Evolutionary conservation across 1,284 basidiomycete species (phyloP).

Genomic region (Puccinia polysora): DNA sequence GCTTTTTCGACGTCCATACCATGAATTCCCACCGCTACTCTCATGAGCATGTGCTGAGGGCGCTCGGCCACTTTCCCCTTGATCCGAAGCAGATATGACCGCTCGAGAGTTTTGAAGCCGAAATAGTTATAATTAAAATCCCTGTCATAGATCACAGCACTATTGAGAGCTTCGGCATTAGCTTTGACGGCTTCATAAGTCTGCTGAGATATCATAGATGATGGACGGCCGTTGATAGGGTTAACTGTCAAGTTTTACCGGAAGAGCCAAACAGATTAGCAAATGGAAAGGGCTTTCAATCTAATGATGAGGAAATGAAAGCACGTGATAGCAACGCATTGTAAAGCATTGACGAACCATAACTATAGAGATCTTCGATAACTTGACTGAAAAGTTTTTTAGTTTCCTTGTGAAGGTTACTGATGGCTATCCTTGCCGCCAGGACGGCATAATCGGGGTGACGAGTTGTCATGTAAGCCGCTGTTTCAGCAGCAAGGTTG

Average conservation of each 20-base stretch:
- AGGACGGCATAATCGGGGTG: constrained; percentile 98
- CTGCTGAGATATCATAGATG: constrained; percentile 87
- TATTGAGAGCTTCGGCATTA: constrained; percentile 79
- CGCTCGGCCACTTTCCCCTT: constrained; percentile 93
- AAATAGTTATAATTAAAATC: constrained; percentile 96
- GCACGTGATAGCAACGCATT: neutral
- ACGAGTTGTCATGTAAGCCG: constrained; percentile 86
- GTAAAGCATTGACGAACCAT: constrained; percentile 60
- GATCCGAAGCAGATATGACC: constrained; percentile 91
- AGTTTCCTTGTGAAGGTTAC: constrained; percentile 98
- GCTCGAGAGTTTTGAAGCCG: constrained; percentile 98
- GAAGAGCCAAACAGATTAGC: no score
- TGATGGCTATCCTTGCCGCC: constrained; percentile 96
- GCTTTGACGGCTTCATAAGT: constrained; percentile 78
- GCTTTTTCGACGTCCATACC: constrained; percentile 81
- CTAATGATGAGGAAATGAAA: neutral
- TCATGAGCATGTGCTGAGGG: constrained; percentile 99
- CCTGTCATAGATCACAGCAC: constrained; percentile 93
- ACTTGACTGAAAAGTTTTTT: constrained; percentile 94
- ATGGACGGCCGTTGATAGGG: constrained; percentile 79
- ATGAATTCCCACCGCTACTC: constrained; percentile 96
- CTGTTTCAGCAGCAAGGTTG: constrained; percentile 79
- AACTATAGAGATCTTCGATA: constrained; percentile 81
- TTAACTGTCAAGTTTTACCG: constrained; percentile 80
- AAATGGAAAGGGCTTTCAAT: neutral